Evolutionary conservation across 2,329 filamentous ascomycete species (phyloP).

Genomic region (Fusarium verrucosum): DNA sequence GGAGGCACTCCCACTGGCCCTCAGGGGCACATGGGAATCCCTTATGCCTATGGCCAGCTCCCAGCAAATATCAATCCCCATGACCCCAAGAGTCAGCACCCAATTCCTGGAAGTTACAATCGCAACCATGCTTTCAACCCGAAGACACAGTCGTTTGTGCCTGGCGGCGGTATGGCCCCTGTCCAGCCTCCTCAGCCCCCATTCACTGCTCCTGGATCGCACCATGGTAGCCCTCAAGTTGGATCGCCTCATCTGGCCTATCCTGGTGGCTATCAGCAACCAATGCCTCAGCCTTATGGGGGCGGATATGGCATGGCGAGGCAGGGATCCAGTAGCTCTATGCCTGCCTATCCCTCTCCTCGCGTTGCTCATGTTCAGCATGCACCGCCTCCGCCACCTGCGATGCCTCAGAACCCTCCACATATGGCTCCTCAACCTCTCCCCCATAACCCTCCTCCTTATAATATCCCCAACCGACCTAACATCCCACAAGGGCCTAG

Average conservation of each 20-base stretch:
- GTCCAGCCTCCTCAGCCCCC: constrained; percentile 59
- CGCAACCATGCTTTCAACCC: constrained; percentile 87
- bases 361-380: constrained; percentile 51
- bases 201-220: constrained; percentile 59
- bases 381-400: constrained; percentile 54
- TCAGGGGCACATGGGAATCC: constrained; percentile 50
- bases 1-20: constrained; percentile 46
- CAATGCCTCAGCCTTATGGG: constrained; percentile 58
- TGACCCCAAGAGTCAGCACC: constrained; percentile 79
- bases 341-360: constrained; percentile 59
- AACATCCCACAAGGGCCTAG: constrained; percentile 54
- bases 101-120: constrained; percentile 84
- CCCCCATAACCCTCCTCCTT: constrained; percentile 53
- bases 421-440: constrained; percentile 55
- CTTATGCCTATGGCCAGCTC: constrained; percentile 83
- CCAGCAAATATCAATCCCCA: constrained; percentile 75
- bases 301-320: constrained; percentile 65
- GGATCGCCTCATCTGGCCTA: constrained; percentile 62
- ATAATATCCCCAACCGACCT: constrained; percentile 59
- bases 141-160: constrained; percentile 91
- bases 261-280: constrained; percentile 57
- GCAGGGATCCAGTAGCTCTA: constrained; percentile 64
- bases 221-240: constrained; percentile 64
- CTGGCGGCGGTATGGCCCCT: constrained; percentile 62
- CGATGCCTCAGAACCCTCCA: constrained; percentile 50